Evolutionary conservation across 495 filamentous ascomycete genomes (phyloP).

Genomic region (Aspergillus biplanus): DNA sequence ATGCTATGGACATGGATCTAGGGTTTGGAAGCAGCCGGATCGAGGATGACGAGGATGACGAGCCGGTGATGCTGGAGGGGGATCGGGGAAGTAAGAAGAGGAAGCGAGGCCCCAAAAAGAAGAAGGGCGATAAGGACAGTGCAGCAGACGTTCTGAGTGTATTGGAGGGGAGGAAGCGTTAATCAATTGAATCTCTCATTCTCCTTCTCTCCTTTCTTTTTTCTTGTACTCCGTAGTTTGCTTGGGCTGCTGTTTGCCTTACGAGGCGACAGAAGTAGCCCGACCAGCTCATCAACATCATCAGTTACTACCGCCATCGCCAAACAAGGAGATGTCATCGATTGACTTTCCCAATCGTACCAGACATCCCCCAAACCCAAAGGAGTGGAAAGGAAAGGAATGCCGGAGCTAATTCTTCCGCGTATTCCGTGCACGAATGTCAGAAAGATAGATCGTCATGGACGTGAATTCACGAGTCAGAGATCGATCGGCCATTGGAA

Average conservation of each 20-base stretch:
- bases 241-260: not conserved
- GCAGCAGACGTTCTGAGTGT: conserved; percentile 79
- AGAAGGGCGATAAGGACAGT: conserved; percentile 81
- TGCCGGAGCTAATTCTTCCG: not conserved
- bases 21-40: conserved; percentile 87
- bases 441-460: too few relatives aligned
- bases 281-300: not conserved
- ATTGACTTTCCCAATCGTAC: too few relatives aligned
- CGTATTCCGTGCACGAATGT: not conserved
- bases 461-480: too few relatives aligned
- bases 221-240: not conserved
- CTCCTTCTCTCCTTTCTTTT: too few relatives aligned
- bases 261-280: not conserved
- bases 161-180: conserved; percentile 68
- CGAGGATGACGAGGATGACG: conserved; percentile 81
- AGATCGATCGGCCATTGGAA: too few relatives aligned
- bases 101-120: conserved; percentile 84
- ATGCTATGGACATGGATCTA: conserved; percentile 91
- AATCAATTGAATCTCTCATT: not conserved
- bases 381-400: not conserved
- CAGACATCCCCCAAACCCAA: too few relatives aligned
- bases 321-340: not conserved
- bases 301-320: not conserved
- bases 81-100: conserved; percentile 64
- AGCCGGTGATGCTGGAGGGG: conserved; percentile 66